Conservation (phyloP, 257 asterid species). For the Penstemon davidsonii region DNA sequence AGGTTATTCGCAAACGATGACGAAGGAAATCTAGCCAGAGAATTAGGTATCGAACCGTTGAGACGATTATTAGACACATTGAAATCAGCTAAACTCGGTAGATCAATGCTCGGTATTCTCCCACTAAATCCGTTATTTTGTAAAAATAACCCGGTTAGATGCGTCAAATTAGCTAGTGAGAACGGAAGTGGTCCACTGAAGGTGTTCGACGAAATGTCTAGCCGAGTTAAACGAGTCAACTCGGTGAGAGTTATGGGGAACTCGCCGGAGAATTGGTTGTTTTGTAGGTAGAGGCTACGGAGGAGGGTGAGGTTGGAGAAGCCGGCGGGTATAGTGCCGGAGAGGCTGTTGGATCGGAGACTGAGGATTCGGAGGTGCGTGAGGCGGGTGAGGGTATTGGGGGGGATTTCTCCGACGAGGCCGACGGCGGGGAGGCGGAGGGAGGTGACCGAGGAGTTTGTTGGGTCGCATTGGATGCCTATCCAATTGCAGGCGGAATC, state of each 20-base stretch:
- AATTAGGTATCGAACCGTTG: conserved; percentile 79
- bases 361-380: conserved; percentile 79
- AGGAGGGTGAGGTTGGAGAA: conserved; percentile 64
- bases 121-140: conserved; percentile 69
- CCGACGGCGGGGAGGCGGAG: conserved; percentile 90
- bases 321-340: conserved; percentile 72
- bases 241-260: conserved; percentile 60
- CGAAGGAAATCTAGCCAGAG: conserved; percentile 54
- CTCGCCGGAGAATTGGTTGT: conserved; percentile 60
- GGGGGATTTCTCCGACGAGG: conserved; percentile 74
- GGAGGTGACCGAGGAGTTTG: conserved; percentile 53
- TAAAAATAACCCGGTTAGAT: conserved; percentile 63
- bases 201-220: conserved; percentile 77
- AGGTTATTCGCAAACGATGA: conserved; percentile 71
- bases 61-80: conserved; percentile 65
- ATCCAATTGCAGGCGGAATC: conserved; percentile 76
- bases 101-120: conserved; percentile 68
- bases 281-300: conserved; percentile 77
- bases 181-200: conserved; percentile 82
- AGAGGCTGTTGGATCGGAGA: conserved; percentile 76
- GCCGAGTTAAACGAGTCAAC: conserved; percentile 66
- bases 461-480: conserved; percentile 70
- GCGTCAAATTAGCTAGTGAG: conserved; percentile 67
- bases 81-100: conserved; percentile 45
- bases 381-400: conserved; percentile 57